Evolutionary conservation across 148 eudicot genomes (phyloP).

Genomic region (Rhododendron williamsianum): DNA sequence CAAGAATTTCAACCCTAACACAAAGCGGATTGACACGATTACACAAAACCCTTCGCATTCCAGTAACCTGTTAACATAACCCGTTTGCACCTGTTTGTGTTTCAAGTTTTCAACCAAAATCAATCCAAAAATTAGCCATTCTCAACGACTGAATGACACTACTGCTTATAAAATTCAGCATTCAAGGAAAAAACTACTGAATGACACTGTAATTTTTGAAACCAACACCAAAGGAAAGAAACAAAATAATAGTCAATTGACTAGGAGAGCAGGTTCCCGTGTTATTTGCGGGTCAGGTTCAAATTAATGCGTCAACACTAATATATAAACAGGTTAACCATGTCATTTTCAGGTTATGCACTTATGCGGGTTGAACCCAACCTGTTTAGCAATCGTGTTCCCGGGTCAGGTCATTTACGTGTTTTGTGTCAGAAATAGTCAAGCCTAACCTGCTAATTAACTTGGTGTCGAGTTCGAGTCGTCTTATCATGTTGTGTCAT

Average conservation of each 20-base stretch:
- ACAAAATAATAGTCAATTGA: not conserved
- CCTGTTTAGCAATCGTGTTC: too few species aligned
- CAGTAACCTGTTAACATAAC: not conserved
- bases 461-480: too few species aligned
- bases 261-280: not conserved
- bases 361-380: too few species aligned
- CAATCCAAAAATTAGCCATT: not conserved
- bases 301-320: too few species aligned
- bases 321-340: too few species aligned
- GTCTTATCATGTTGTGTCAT: too few species aligned
- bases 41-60: not conserved
- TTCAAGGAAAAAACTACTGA: not conserved
- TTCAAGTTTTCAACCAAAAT: not conserved
- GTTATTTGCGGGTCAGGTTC: not conserved
- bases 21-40: not conserved
- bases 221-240: not conserved
- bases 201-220: not conserved
- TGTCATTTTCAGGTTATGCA: too few species aligned
- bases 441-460: too few species aligned
- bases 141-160: not conserved
- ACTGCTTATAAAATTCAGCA: not conserved
- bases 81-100: not conserved
- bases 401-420: too few species aligned
- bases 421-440: too few species aligned
- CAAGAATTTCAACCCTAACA: not conserved